phyloP scores from a whole-genome alignment of 1,284 basidiomycete species.

The Sanghuangporus weigelae region DNA sequence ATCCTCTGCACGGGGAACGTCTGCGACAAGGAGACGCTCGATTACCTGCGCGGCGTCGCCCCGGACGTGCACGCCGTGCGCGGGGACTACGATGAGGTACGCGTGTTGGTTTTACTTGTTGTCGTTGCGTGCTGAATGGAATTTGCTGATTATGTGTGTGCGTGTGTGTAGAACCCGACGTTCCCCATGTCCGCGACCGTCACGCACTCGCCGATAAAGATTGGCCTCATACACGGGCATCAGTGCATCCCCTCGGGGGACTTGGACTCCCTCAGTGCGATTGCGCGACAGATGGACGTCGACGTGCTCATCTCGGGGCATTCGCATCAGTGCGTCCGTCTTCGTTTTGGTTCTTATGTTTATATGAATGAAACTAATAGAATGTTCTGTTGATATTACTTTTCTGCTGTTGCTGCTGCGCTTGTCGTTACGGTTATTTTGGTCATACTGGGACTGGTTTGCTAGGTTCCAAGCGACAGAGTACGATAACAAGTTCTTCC shows the following conservation, averaged over 20 bases:
- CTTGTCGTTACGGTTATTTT: no score
- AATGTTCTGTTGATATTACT: neutral
- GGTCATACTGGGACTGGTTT: neutral
- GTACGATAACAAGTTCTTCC: constrained; percentile 14
- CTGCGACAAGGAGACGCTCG: constrained; percentile 95
- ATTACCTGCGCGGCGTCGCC: constrained; percentile 96
- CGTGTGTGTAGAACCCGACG: constrained; percentile 44
- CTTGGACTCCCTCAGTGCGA: constrained; percentile 79
- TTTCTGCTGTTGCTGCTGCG: neutral
- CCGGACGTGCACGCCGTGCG: constrained; percentile 89
- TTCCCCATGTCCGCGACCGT: constrained; percentile 85
- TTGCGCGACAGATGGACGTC: constrained; percentile 95
- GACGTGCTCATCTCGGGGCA: constrained; percentile 93
- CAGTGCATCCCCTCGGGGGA: constrained; percentile 93
- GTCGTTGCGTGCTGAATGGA: neutral
- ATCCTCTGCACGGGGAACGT: constrained; percentile 98
- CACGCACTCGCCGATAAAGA: constrained; percentile 81
- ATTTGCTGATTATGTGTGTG: neutral
- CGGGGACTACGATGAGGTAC: constrained; percentile 94
- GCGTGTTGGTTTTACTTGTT: constrained; percentile 16
- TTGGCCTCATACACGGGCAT: constrained; percentile 94
- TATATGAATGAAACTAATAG: no score
- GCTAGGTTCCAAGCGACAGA: constrained; percentile 15
- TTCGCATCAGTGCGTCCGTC: constrained; percentile 76
- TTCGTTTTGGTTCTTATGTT: no score